A percentile compares a stretch with the other conserved stretches of the same genome.
Conservation (phyloP, 140 eudicot species). For the Stevia rebaudiana region DNA sequence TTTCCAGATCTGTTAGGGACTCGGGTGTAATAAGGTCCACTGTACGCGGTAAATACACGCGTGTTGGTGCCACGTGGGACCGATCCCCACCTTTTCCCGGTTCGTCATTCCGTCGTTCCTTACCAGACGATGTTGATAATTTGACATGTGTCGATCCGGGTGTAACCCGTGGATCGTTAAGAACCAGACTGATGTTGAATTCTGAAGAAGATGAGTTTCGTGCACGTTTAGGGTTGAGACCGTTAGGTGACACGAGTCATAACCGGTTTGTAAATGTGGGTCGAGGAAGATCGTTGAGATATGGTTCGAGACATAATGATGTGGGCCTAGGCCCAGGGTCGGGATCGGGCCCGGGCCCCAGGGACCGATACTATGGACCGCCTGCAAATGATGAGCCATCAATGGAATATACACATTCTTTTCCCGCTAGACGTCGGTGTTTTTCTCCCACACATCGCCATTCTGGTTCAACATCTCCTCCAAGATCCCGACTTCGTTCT, state of each 20-base stretch:
- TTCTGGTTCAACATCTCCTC: conserved; percentile 35
- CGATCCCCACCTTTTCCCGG: conserved; percentile 24
- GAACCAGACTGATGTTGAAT: conserved; percentile 7
- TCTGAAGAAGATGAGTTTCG: conserved; percentile 22
- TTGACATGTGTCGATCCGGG: not conserved
- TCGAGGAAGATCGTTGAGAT: conserved; percentile 31
- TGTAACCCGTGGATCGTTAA: conserved; percentile 11
- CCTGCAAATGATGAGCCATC: conserved; percentile 26
- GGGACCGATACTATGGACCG: conserved; percentile 31
- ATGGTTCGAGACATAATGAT: conserved; percentile 16
- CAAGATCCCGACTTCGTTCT: conserved; percentile 27
- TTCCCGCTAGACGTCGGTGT: conserved; percentile 20
- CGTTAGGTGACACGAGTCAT: conserved; percentile 28
- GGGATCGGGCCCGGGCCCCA: conserved; percentile 15
- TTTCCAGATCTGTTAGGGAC: conserved; percentile 18
- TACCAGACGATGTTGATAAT: conserved; percentile 20
- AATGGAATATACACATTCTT: conserved; percentile 23
- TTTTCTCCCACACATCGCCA: conserved; percentile 29
- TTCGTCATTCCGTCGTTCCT: conserved; percentile 17
- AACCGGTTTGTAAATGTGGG: conserved; percentile 18
- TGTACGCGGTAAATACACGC: conserved; percentile 20
- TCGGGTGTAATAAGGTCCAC: conserved; percentile 20
- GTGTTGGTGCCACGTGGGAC: conserved; percentile 29
- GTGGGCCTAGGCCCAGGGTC: conserved; percentile 30
- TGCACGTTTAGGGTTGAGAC: conserved; percentile 31